A percentile compares a stretch with the other conserved stretches of the same genome.
These are phyloP conservation scores for Colletotrichum siamense DNA, from an alignment of 2,329 filamentous ascomycete species.

Conservation along the genomic window DNA sequence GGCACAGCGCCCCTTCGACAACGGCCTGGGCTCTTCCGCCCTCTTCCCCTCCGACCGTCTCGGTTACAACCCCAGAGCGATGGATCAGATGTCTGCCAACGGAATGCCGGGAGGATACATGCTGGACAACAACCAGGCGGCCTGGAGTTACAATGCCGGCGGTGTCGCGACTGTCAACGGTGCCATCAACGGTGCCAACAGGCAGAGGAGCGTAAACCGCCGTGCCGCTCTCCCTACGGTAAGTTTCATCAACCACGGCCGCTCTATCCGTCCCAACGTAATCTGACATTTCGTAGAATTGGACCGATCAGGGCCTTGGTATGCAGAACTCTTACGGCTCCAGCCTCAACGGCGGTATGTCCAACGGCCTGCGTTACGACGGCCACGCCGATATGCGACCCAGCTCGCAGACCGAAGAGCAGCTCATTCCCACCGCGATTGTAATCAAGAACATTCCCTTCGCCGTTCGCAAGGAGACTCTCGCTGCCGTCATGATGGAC, in stretches of 20 bases:
- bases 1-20: constrained; percentile 80
- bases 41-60: constrained; percentile 76
- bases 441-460: constrained; percentile 99
- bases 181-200: constrained; percentile 68
- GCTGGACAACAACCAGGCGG: constrained; percentile 75
- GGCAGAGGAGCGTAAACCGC: constrained; percentile 60
- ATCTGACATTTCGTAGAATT: constrained; percentile 42
- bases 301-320: constrained; percentile 55
- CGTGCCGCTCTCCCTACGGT: constrained; percentile 75
- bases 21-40: constrained; percentile 64
- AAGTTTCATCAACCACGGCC: constrained; percentile 37
- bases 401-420: constrained; percentile 65
- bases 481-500: constrained; percentile 92
- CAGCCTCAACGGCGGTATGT: constrained; percentile 30
- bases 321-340: constrained; percentile 45
- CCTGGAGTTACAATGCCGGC: constrained; percentile 77
- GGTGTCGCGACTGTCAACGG: constrained; percentile 69
- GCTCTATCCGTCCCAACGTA: neutral
- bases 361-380: constrained; percentile 48
- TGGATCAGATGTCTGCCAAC: constrained; percentile 50
- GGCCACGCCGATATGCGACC: constrained; percentile 35
- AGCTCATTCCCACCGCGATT: constrained; percentile 96
- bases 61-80: constrained; percentile 64
- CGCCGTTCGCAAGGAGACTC: constrained; percentile 94
- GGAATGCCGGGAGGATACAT: constrained; percentile 53